A percentile compares a stretch with the other conserved stretches of the same genome.
These are phyloP conservation scores for Leishmania guyanensis DNA, from an alignment of 208 protist genomes.

Conservation along the genomic window DNA sequence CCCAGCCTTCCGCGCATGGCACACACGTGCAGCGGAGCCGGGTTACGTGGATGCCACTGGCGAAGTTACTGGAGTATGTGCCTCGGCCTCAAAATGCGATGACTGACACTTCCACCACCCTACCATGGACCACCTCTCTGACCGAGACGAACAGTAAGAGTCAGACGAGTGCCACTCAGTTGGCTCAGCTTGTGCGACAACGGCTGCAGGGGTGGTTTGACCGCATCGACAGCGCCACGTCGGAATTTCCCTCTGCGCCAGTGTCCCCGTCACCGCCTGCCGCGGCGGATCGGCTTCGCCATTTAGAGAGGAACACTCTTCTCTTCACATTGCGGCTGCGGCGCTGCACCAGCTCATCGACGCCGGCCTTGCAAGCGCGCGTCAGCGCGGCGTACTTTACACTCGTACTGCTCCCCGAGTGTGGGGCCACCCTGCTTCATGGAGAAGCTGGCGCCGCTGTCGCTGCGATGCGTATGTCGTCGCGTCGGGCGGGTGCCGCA, in stretches of 20 bases:
- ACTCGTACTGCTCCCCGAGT: slow-evolving; percentile 14
- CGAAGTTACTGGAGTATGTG: background rate
- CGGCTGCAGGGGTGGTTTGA: slow-evolving; percentile 18
- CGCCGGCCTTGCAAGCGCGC: background rate
- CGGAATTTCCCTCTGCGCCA: slow-evolving; percentile 1
- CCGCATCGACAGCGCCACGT: slow-evolving; percentile 17
- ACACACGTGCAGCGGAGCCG: background rate
- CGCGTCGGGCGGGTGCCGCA: background rate
- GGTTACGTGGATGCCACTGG: background rate
- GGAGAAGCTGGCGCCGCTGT: background rate
- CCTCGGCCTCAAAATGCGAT: background rate
- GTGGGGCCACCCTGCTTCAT: background rate
- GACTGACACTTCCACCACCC: background rate
- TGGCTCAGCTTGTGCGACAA: slow-evolving; percentile 3
- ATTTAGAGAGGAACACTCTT: slow-evolving; percentile 12
- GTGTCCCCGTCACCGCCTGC: background rate
- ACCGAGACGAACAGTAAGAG: background rate
- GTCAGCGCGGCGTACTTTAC: slow-evolving; percentile 2
- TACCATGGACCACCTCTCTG: background rate
- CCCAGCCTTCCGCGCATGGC: background rate
- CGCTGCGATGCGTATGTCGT: background rate
- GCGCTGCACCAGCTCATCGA: background rate
- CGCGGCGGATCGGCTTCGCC: slow-evolving; percentile 9
- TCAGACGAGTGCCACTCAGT: background rate
- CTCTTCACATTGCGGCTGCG: slow-evolving; percentile 18